Evolutionary conservation across 805 yeast genomes (phyloP).

Genomic region (Zygosaccharomyces pseudorouxii): DNA sequence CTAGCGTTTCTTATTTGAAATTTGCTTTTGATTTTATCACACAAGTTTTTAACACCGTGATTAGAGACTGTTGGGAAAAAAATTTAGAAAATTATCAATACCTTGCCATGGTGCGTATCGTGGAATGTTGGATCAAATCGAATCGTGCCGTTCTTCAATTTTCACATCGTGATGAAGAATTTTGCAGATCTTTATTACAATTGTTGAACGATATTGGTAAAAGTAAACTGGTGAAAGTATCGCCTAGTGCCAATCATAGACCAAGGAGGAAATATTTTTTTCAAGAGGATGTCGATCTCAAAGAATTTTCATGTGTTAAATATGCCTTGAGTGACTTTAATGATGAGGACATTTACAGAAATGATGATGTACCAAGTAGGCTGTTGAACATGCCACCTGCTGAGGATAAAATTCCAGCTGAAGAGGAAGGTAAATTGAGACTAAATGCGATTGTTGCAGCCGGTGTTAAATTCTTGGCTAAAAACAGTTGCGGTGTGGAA

Average conservation of each 20-base stretch:
- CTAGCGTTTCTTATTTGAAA: conserved; percentile 29
- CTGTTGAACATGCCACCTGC: conserved; percentile 18
- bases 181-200: conserved; percentile 31
- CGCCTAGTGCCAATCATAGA: conserved; percentile 9
- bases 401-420: conserved; percentile 6
- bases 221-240: conserved; percentile 10
- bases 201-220: conserved; percentile 31
- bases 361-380: conserved; percentile 17
- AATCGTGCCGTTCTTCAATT: conserved; percentile 41
- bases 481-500: conserved; percentile 19
- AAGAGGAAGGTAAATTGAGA: conserved; percentile 14
- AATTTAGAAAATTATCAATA: conserved; percentile 17
- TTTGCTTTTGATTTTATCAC: conserved; percentile 42
- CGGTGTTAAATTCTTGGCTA: conserved; percentile 16
- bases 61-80: conserved; percentile 30
- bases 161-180: conserved; percentile 32
- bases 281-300: conserved; percentile 58
- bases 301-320: conserved; percentile 55
- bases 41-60: conserved; percentile 32
- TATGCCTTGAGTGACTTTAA: conserved; percentile 56
- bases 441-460: conserved; percentile 17
- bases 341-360: conserved; percentile 36
- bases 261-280: conserved; percentile 54
- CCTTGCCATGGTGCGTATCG: conserved; percentile 44
- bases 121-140: conserved; percentile 54